Percentiles rank a stretch among this genome's conserved stretches.
These are phyloP conservation scores for Termitomyces bulborhizus DNA, from an alignment of 768 basidiomycete species.

Conservation along the genomic window DNA sequence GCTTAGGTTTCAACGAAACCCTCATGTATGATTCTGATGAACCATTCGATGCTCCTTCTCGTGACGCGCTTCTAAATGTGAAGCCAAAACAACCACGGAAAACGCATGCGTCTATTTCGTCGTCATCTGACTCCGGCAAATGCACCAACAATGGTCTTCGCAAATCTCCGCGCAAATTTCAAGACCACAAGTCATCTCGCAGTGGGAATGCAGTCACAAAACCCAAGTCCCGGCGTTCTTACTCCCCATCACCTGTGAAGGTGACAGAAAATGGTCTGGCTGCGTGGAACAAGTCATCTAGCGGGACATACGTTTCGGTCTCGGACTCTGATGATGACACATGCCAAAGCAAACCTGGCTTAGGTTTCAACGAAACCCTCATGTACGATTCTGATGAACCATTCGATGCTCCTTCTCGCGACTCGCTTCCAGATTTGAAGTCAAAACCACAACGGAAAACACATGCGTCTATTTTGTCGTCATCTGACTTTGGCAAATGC, in stretches of 20 bases:
- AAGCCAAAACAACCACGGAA: slow-evolving; percentile 2
- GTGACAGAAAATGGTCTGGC: neutral
- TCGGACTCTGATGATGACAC: slow-evolving; percentile 11
- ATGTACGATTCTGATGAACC: slow-evolving; percentile 12
- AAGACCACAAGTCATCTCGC: slow-evolving; percentile 12
- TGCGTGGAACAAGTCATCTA: too few species aligned
- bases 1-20: slow-evolving; percentile 2
- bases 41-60: slow-evolving; percentile 1
- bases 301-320: slow-evolving; percentile 1
- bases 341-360: neutral
- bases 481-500: slow-evolving; percentile 16
- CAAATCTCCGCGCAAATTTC: slow-evolving; percentile 18
- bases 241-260: slow-evolving; percentile 8
- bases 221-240: neutral
- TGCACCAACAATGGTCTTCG: neutral
- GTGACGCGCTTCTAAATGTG: neutral
- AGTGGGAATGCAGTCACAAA: neutral
- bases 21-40: slow-evolving; percentile 12
- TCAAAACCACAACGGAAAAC: slow-evolving; percentile 3
- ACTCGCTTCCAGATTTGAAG: neutral
- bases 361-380: slow-evolving; percentile 3
- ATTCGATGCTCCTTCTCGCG: neutral
- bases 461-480: neutral
- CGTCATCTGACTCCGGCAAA: slow-evolving; percentile 17
- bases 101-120: neutral